Evolutionary conservation across 352 stramenopile species (phyloP).

Genomic region (Sclerospora graminicola): DNA sequence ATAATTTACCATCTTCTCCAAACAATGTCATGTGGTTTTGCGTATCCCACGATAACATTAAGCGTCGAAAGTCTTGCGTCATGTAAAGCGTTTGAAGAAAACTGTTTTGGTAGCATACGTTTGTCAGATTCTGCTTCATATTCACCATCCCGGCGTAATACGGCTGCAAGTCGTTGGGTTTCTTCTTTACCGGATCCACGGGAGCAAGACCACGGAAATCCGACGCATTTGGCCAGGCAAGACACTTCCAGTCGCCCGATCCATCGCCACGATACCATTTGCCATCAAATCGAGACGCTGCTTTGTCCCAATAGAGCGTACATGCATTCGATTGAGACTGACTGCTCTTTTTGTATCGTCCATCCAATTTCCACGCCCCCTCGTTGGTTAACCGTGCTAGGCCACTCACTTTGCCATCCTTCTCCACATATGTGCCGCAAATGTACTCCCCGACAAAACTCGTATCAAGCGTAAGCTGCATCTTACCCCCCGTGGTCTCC

Average conservation of each 20-base stretch:
- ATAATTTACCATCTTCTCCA: constrained; percentile 11
- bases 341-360: constrained; percentile 51
- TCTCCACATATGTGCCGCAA: constrained; percentile 59
- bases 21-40: constrained; percentile 27
- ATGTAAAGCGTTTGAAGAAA: constrained; percentile 84
- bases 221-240: constrained; percentile 30
- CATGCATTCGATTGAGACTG: constrained; percentile 69
- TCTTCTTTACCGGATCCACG: constrained; percentile 26
- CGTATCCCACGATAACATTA: constrained; percentile 51
- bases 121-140: constrained; percentile 85
- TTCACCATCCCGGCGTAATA: constrained; percentile 83
- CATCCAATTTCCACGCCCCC: constrained; percentile 59
- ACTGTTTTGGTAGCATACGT: constrained; percentile 88
- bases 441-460: constrained; percentile 56
- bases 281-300: constrained; percentile 51
- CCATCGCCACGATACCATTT: constrained; percentile 83
- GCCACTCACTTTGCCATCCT: constrained; percentile 54
- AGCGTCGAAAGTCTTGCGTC: constrained; percentile 69
- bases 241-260: constrained; percentile 71
- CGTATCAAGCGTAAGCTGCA: constrained; percentile 34
- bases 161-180: constrained; percentile 33
- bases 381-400: constrained; percentile 36
- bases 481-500: constrained; percentile 60
- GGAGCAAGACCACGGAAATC: constrained; percentile 61
- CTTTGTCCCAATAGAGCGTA: constrained; percentile 48